Percentiles rank a stretch among this genome's conserved stretches.
phyloP scores from a whole-genome alignment of 768 basidiomycete species.

The Coprinopsis marcescibilis region DNA sequence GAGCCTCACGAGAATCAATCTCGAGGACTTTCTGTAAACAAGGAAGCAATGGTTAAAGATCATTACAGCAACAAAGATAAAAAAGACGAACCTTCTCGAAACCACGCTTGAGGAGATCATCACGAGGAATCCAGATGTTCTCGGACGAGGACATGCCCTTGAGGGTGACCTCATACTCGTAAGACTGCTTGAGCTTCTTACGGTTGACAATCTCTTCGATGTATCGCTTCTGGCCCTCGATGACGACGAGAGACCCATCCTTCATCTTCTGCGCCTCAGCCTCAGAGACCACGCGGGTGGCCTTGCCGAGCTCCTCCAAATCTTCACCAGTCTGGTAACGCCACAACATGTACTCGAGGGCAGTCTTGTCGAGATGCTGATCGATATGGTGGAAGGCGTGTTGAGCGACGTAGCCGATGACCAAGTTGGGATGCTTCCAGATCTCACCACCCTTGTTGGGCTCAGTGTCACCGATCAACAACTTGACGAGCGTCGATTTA shows the following conservation, averaged over 20 bases:
- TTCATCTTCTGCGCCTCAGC: constrained; percentile 95
- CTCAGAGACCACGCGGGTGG: constrained; percentile 77
- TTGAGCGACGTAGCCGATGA: constrained; percentile 98
- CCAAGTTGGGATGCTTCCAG: constrained; percentile 99
- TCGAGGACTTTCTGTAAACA: constrained; percentile 81
- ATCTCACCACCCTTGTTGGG: constrained; percentile 94
- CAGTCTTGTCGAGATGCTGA: constrained; percentile 96
- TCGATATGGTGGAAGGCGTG: constrained; percentile 99
- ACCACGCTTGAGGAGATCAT: constrained; percentile 95
- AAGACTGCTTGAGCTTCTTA: constrained; percentile 99
- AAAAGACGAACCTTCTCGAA: constrained; percentile 73
- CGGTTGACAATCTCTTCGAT: constrained; percentile 89
- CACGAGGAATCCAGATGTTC: constrained; percentile 97
- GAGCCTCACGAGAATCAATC: constrained; percentile 95
- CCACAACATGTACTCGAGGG: constrained; percentile 99
- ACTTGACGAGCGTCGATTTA: constrained; percentile 95
- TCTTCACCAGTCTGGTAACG: constrained; percentile 99
- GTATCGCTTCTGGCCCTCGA: constrained; percentile 91
- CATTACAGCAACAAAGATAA: background rate
- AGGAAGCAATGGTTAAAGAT: constrained; percentile 12
- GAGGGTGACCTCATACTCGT: constrained; percentile 97
- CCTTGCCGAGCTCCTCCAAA: constrained; percentile 94
- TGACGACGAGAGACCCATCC: constrained; percentile 78
- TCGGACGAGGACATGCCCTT: constrained; percentile 93
- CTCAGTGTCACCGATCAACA: constrained; percentile 95